These are phyloP conservation scores for Fusarium sp. DNA, from an alignment of 2,329 filamentous ascomycete genomes.

Conservation along the genomic window DNA sequence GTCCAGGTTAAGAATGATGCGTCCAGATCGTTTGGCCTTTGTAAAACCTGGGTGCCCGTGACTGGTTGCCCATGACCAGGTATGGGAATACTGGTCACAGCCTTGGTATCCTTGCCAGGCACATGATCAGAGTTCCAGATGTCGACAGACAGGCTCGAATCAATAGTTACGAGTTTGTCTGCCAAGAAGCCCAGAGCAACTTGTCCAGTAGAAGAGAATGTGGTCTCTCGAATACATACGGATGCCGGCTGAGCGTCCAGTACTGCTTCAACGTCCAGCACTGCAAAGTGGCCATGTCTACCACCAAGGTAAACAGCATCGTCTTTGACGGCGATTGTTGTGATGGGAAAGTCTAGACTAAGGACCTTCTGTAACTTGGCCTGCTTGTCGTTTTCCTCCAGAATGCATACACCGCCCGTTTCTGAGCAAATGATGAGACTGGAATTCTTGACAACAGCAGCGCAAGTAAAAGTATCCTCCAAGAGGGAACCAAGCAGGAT, in stretches of 20 bases:
- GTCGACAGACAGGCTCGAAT: slow-evolving; percentile 78
- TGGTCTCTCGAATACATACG: slow-evolving; percentile 52
- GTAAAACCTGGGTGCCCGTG: slow-evolving; percentile 76
- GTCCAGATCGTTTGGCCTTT: slow-evolving; percentile 65
- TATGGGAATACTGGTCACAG: slow-evolving; percentile 62
- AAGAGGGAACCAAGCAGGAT: slow-evolving; percentile 82
- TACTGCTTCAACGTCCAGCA: slow-evolving; percentile 61
- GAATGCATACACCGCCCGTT: slow-evolving; percentile 85
- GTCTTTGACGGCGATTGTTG: slow-evolving; percentile 70
- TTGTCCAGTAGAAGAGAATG: slow-evolving; percentile 57
- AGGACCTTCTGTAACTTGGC: slow-evolving; percentile 75
- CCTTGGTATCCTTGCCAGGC: slow-evolving; percentile 51
- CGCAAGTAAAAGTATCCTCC: slow-evolving; percentile 85
- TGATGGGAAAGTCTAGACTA: slow-evolving; percentile 72
- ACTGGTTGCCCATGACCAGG: slow-evolving; percentile 71
- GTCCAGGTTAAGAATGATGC: slow-evolving; percentile 93
- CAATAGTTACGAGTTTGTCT: slow-evolving; percentile 76
- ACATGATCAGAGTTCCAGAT: slow-evolving; percentile 64
- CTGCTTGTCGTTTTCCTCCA: slow-evolving; percentile 78
- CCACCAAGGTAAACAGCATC: slow-evolving; percentile 74
- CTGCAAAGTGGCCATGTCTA: slow-evolving; percentile 66
- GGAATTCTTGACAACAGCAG: slow-evolving; percentile 72
- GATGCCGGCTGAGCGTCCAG: slow-evolving; percentile 51
- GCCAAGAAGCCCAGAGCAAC: slow-evolving; percentile 75
- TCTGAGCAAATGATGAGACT: slow-evolving; percentile 88